Percentiles rank a stretch among this genome's conserved stretches.
Conservation (phyloP, 2,329 filamentous ascomycete species). For the Phaeosphaeriaceae sp. region DNA sequence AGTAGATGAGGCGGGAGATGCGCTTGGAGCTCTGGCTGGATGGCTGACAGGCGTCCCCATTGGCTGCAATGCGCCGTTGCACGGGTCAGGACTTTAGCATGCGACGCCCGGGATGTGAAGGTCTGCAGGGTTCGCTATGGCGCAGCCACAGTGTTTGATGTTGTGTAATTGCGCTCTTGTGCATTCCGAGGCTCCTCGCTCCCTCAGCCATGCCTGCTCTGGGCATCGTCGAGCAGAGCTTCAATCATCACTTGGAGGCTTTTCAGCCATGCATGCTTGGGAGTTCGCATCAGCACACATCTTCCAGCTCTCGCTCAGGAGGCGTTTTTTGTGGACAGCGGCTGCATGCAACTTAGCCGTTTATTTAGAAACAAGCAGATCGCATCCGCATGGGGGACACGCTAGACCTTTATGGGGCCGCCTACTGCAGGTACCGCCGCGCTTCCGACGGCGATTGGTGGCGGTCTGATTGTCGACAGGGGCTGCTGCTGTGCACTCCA, state of each 20-base stretch:
- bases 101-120: constrained; percentile 21
- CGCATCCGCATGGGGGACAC: constrained; percentile 10
- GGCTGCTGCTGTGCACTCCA: constrained; percentile 13
- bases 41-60: constrained; percentile 33
- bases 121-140: constrained; percentile 14
- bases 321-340: constrained; percentile 11
- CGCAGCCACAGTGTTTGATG: constrained; percentile 39
- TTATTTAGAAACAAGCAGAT: constrained; percentile 27
- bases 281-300: constrained; percentile 3
- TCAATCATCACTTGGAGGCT: not conserved
- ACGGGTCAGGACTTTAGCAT: constrained; percentile 22
- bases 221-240: not conserved
- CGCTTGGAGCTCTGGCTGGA: constrained; percentile 25
- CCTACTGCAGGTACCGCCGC: constrained; percentile 34
- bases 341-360: constrained; percentile 25
- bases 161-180: constrained; percentile 22
- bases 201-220: not conserved
- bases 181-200: constrained; percentile 8
- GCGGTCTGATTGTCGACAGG: constrained; percentile 26
- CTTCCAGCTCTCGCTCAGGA: constrained; percentile 22
- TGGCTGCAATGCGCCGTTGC: constrained; percentile 28
- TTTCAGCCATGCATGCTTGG: constrained; percentile 6
- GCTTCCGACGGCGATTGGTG: constrained; percentile 26
- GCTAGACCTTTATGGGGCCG: constrained; percentile 7
- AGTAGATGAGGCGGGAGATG: constrained; percentile 44